These are phyloP conservation scores for Hibiscus syriacus DNA, from an alignment of 345 rosid species.

Conservation along the genomic window DNA sequence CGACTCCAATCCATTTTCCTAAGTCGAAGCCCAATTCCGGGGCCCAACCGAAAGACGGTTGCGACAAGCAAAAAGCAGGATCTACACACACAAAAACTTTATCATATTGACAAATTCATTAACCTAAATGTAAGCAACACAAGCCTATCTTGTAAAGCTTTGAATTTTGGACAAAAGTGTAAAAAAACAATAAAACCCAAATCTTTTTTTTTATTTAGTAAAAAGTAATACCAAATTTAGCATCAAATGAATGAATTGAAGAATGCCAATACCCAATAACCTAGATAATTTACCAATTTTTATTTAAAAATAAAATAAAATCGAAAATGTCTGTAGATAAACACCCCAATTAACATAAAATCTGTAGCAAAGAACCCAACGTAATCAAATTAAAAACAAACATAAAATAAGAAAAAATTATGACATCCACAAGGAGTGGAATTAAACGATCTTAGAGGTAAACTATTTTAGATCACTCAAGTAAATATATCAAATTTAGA, in stretches of 20 bases:
- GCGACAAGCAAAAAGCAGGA: slow-evolving; percentile 5
- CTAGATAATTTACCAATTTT: neutral
- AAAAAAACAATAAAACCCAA: slow-evolving; percentile 3
- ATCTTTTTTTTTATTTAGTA: neutral
- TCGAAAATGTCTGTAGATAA: neutral
- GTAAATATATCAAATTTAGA: neutral
- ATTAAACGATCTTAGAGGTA: neutral
- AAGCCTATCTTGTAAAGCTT: neutral
- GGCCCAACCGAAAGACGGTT: too few species aligned
- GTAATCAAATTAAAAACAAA: neutral
- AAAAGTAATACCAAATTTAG: neutral
- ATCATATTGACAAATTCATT: slow-evolving; percentile 8
- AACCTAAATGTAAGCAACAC: neutral
- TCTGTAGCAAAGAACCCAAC: neutral
- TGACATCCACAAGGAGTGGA: too few species aligned
- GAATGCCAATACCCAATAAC: neutral
- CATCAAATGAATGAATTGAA: neutral
- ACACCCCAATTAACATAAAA: neutral
- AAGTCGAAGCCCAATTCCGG: too few species aligned
- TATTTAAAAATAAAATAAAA: too few species aligned
- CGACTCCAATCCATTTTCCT: too few species aligned
- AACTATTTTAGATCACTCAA: neutral
- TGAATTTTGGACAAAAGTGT: neutral
- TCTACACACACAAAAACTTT: neutral
- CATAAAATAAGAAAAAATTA: too few species aligned